Base-by-base conservation (phyloP, 2,329 filamentous ascomycete genomes). In the Blumeriella jaapii region DNA sequence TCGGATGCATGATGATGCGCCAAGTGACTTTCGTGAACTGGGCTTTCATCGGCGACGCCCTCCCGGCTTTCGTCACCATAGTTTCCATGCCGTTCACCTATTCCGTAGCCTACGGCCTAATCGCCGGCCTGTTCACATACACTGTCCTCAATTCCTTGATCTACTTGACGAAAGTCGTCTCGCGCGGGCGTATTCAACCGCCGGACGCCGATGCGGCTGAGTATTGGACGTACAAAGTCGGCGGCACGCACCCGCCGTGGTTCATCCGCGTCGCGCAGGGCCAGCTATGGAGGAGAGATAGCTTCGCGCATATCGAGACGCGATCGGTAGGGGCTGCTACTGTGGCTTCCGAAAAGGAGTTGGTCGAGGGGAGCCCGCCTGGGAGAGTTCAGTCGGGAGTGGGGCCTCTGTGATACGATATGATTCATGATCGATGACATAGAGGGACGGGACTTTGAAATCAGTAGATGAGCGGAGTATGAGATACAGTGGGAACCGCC, bases 11-110 rank as follows among this genome's bases (percentile, higher is more conserved):
- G 59, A 86, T 86, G 81, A 78, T 82, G 45, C 74, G 78, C 6
- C 77, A 82, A 51, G 77, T 82, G 34, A 75, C 71, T 13, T 71
- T 77, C 34, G 76, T 85, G 59, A 85, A 85, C 59, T 85, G 81
- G 81, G 62, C 65, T 13, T 85, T 83, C 47, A 74, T 83, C 34
- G 80, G 81, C 31, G 81, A 86, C 43, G 76, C 80, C 0, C 63
- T 85, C 2, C 81, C 81, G 0, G 82, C 81, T 0, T 85, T 85
- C 57, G 65, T 85, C 19, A 82, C 81, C 4, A 73, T 85, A 47
- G 71, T 73, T 2, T 71, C 82, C 36, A 85, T 86, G 61, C 81
- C 80, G 0, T 82, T 85, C 54, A 83, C 74, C 44, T 86, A 84
- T 65, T 82, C 76, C 33, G 80, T 83, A 30, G 79, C 81, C 6